A percentile compares a stretch with the other conserved stretches of the same genome.
These are phyloP conservation scores for Dimargaris xerosporica DNA, from an alignment of 192 early-diverging fungal genomes.

Conservation along the genomic window DNA sequence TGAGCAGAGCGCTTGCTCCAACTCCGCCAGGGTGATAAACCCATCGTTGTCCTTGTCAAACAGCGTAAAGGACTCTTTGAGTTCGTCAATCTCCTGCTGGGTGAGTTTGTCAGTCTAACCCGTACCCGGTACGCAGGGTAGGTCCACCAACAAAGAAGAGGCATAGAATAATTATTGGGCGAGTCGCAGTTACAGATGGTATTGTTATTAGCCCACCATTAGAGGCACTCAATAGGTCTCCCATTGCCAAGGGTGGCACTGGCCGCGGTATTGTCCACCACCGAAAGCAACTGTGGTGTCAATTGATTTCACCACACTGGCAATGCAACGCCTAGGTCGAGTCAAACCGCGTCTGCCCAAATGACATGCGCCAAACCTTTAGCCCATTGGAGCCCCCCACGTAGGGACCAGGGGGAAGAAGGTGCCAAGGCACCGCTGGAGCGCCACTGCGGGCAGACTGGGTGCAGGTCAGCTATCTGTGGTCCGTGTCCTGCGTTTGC, in stretches of 20 bases:
- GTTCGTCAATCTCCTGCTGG: conserved; percentile 72
- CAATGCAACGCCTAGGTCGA: too few relatives aligned
- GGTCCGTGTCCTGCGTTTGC: too few relatives aligned
- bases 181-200: neutral
- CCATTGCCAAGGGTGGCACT: neutral
- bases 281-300: neutral
- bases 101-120: conserved; percentile 49
- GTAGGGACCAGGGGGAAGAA: too few relatives aligned
- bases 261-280: neutral
- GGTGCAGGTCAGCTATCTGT: too few relatives aligned
- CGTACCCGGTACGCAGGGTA: neutral
- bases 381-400: too few relatives aligned
- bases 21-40: conserved; percentile 19
- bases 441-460: too few relatives aligned
- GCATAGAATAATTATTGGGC: neutral
- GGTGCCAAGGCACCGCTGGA: too few relatives aligned
- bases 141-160: neutral
- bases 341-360: too few relatives aligned
- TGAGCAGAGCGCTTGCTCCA: conserved; percentile 15
- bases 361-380: too few relatives aligned
- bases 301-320: too few relatives aligned
- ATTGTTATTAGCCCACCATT: neutral
- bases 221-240: neutral
- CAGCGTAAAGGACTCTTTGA: conserved; percentile 36
- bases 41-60: conserved; percentile 28